Evolutionary conservation across 805 yeast genomes (phyloP).

Genomic region (Candida sanyiensis): DNA sequence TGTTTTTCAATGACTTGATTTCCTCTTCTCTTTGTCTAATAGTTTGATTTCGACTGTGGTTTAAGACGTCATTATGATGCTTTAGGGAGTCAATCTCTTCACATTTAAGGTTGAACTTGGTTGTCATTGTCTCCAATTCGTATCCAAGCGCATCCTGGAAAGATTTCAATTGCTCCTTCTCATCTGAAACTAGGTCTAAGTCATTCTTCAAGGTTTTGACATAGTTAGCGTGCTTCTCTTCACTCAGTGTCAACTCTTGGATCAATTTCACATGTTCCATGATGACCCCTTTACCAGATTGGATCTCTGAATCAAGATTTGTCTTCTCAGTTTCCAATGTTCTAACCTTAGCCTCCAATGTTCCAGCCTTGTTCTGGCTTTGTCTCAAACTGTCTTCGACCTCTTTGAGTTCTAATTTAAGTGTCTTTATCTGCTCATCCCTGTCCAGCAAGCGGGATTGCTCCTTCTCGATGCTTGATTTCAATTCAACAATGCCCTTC

Average conservation of each 20-base stretch:
- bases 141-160: not conserved
- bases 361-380: not conserved
- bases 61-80: slow-evolving; percentile 3
- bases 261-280: slow-evolving; percentile 4
- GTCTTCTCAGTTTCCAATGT: not conserved
- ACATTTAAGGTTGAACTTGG: slow-evolving; percentile 1
- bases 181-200: not conserved
- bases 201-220: slow-evolving; percentile 1
- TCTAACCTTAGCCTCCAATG: not conserved
- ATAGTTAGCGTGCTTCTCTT: slow-evolving; percentile 3
- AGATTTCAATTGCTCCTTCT: not conserved
- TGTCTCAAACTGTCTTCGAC: not conserved
- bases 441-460: not conserved
- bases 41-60: slow-evolving; percentile 1
- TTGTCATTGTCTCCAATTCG: slow-evolving; percentile 4
- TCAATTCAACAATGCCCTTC: not conserved
- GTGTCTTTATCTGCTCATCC: not conserved
- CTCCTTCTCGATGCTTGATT: not conserved
- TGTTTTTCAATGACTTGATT: slow-evolving; percentile 11
- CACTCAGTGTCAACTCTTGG: slow-evolving; percentile 3
- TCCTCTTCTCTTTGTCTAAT: slow-evolving; percentile 15
- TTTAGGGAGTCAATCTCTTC: slow-evolving; percentile 7
- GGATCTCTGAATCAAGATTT: not conserved
- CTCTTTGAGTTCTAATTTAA: not conserved
- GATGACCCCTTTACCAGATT: not conserved